phyloP scores from a whole-genome alignment of 2,329 filamentous ascomycete genomes.

The Westerdykella sp. region DNA sequence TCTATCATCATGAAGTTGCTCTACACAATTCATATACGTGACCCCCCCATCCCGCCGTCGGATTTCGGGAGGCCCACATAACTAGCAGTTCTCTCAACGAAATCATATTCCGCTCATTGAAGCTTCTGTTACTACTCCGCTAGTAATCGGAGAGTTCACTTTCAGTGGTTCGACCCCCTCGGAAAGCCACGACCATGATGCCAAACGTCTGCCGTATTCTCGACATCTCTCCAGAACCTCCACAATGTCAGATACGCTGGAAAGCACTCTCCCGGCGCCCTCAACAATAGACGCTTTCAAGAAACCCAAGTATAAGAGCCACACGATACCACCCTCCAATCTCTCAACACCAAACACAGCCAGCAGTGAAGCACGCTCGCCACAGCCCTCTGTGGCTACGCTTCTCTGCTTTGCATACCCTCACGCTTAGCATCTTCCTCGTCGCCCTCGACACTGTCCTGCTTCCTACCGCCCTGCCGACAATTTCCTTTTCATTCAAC shows the following conservation, averaged over 20 bases:
- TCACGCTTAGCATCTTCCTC: slow-evolving; percentile 36
- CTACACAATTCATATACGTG: slow-evolving; percentile 4
- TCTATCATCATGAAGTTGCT: neutral
- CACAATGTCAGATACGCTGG: neutral
- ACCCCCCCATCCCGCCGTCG: no score
- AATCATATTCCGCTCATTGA: neutral
- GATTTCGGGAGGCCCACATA: no score
- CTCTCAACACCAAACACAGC: neutral
- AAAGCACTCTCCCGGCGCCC: neutral
- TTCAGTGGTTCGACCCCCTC: neutral
- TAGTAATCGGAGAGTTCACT: neutral
- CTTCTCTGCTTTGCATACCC: slow-evolving; percentile 25
- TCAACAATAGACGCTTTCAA: neutral
- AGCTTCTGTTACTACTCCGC: neutral
- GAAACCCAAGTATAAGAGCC: neutral
- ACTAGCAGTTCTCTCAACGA: no score
- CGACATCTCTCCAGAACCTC: neutral
- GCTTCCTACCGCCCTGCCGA: slow-evolving; percentile 60
- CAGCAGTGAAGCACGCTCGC: neutral
- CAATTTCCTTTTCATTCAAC: slow-evolving; percentile 57
- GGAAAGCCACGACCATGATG: no score
- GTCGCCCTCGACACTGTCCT: slow-evolving; percentile 49
- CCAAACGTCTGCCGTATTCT: no score
- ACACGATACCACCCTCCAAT: slow-evolving; percentile 1
- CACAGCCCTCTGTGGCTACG: slow-evolving; percentile 4